Evolutionary conservation across 768 basidiomycete species (phyloP).

Genomic region (Rhizopogon vesiculosus): DNA sequence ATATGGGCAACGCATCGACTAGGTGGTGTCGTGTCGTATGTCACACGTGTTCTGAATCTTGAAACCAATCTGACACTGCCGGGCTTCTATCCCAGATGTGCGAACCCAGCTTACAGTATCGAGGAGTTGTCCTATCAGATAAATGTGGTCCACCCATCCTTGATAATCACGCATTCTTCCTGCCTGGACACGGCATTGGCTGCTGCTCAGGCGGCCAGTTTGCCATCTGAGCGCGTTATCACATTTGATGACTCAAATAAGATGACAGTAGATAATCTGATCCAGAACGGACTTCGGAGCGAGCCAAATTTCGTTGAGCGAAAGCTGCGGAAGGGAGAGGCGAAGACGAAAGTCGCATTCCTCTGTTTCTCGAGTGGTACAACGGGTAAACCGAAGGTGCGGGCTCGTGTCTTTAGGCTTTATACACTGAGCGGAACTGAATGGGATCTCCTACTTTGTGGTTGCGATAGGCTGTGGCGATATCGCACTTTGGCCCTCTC

Average conservation of each 20-base stretch:
- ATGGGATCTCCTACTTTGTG: no score
- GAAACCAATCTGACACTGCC: background rate
- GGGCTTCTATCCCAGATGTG: slow-evolving; percentile 15
- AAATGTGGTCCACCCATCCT: slow-evolving; percentile 16
- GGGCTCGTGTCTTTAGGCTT: background rate
- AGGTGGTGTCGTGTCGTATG: slow-evolving; percentile 57
- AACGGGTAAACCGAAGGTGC: slow-evolving; percentile 46
- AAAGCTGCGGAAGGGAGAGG: slow-evolving; percentile 50
- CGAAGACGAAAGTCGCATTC: slow-evolving; percentile 57
- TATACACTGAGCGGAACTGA: background rate
- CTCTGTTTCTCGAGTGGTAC: slow-evolving; percentile 74
- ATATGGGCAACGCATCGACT: slow-evolving; percentile 59
- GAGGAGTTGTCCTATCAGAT: slow-evolving; percentile 30
- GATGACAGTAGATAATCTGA: slow-evolving; percentile 41
- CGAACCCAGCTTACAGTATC: slow-evolving; percentile 31
- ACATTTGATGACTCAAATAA: slow-evolving; percentile 16
- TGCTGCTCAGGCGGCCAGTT: slow-evolving; percentile 25
- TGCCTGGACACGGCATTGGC: slow-evolving; percentile 21
- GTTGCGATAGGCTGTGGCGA: slow-evolving; percentile 50
- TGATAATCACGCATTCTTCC: slow-evolving; percentile 27
- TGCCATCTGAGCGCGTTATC: slow-evolving; percentile 25
- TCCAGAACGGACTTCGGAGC: slow-evolving; percentile 36
- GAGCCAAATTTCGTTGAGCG: slow-evolving; percentile 40
- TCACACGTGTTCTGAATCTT: slow-evolving; percentile 1
- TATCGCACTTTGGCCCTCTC: slow-evolving; percentile 63